Evolutionary conservation across 805 yeast species (phyloP).

Genomic region (Kurtzmaniella fragi): DNA sequence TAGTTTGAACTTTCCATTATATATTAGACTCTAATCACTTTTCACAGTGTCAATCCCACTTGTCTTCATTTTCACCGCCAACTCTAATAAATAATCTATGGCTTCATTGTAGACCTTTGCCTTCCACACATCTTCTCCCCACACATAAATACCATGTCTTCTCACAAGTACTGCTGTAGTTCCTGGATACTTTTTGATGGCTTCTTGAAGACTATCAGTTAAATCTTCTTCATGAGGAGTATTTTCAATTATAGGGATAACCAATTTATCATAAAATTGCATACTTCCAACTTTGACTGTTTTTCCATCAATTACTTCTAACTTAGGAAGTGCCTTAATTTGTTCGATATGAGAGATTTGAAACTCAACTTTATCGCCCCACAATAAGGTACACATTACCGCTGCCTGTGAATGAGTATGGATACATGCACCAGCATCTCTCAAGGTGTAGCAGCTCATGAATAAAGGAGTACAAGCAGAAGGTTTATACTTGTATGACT

Average conservation of each 20-base stretch:
- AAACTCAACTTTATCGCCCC: constrained; percentile 58
- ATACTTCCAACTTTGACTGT: constrained; percentile 63
- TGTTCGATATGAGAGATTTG: constrained; percentile 80
- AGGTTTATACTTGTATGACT: constrained; percentile 58
- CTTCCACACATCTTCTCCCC: constrained; percentile 92
- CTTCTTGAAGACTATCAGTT: constrained; percentile 56
- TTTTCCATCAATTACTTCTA: constrained; percentile 22
- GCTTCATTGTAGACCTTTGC: constrained; percentile 94
- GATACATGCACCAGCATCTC: constrained; percentile 86
- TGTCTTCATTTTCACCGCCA: constrained; percentile 78
- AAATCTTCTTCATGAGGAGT: constrained; percentile 85
- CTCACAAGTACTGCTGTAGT: constrained; percentile 85
- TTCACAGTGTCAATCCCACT: constrained; percentile 54
- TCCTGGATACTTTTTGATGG: constrained; percentile 66
- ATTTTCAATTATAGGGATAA: constrained; percentile 88
- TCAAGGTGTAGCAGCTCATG: constrained; percentile 58
- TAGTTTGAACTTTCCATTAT: not conserved
- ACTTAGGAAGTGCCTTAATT: constrained; percentile 81
- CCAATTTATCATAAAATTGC: constrained; percentile 67
- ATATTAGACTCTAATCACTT: constrained; percentile 1
- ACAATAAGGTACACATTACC: constrained; percentile 71
- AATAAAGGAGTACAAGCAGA: constrained; percentile 92
- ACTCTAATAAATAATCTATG: constrained; percentile 78
- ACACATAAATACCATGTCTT: constrained; percentile 93
- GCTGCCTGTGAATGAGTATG: constrained; percentile 93